Evolutionary conservation across 257 asterid species (phyloP).

Genomic region (Petrea volubilis): DNA sequence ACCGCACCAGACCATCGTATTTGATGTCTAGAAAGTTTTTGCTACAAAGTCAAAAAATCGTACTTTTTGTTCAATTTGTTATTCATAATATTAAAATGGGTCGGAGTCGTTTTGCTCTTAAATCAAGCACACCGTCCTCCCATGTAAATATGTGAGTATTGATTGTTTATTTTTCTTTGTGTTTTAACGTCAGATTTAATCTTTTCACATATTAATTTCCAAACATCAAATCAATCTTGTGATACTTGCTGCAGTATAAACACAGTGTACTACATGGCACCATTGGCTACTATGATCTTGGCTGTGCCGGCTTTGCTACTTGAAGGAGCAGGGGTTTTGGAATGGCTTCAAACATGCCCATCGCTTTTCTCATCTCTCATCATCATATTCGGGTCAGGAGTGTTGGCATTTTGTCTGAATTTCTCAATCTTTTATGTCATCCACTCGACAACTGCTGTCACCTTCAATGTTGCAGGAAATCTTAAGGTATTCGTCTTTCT

Average conservation of each 20-base stretch:
- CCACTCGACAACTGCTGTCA: constrained; percentile 97
- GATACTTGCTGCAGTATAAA: constrained; percentile 59
- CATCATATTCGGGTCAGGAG: constrained; percentile 85
- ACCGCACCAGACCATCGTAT: not conserved
- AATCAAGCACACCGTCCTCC: too few species aligned
- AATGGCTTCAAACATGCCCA: constrained; percentile 67
- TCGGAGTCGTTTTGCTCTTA: not conserved
- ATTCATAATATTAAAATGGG: not conserved
- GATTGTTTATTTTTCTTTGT: constrained; percentile 13
- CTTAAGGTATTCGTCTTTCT: constrained; percentile 65
- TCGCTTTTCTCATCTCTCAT: constrained; percentile 57
- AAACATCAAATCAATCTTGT: not conserved
- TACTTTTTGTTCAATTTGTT: not conserved
- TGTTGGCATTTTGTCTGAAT: constrained; percentile 86
- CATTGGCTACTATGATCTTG: constrained; percentile 91
- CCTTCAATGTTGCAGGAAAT: constrained; percentile 98
- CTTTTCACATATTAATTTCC: not conserved
- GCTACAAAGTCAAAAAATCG: not conserved
- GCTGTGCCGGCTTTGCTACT: constrained; percentile 75
- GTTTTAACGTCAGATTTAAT: not conserved
- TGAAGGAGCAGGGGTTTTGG: constrained; percentile 78
- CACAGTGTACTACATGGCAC: constrained; percentile 98
- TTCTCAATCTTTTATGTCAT: constrained; percentile 95
- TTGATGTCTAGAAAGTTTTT: not conserved
- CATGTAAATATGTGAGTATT: not conserved